Conservation (phyloP, 352 stramenopile genomes). For the Globisporangium iwayamae region DNA sequence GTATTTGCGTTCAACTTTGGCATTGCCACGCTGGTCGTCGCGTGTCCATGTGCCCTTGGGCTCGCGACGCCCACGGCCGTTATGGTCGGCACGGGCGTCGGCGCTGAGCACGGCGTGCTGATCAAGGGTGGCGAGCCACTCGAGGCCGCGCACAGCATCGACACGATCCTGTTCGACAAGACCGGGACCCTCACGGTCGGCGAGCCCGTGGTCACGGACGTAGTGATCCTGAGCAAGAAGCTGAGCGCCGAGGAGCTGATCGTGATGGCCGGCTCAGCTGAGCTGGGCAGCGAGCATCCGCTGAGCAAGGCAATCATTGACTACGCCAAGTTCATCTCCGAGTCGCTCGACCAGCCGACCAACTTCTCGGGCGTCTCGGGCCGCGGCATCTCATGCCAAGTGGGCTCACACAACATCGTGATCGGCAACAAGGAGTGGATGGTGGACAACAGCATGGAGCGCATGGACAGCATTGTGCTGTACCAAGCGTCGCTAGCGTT, state of each 20-base stretch:
- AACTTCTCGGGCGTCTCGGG: slow-evolving; percentile 88
- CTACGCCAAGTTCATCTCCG: slow-evolving; percentile 85
- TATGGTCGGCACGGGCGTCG: slow-evolving; percentile 98
- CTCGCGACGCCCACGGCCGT: slow-evolving; percentile 97
- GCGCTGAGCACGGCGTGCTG: slow-evolving; percentile 94
- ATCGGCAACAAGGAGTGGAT: slow-evolving; percentile 94
- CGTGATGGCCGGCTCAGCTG: slow-evolving; percentile 87
- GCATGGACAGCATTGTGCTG: slow-evolving; percentile 66
- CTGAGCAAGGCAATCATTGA: slow-evolving; percentile 92
- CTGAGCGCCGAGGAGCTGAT: slow-evolving; percentile 82
- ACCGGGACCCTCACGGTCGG: slow-evolving; percentile 97
- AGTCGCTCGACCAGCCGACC: slow-evolving; percentile 64
- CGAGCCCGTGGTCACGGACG: slow-evolving; percentile 83
- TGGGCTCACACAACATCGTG: slow-evolving; percentile 75
- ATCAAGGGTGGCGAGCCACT: slow-evolving; percentile 97
- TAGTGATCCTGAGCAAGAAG: slow-evolving; percentile 77
- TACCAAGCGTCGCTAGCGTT: slow-evolving; percentile 76
- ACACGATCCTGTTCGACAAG: slow-evolving; percentile 99
- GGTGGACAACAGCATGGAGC: slow-evolving; percentile 65
- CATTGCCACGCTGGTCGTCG: slow-evolving; percentile 97
- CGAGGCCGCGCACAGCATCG: slow-evolving; percentile 90
- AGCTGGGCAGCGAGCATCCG: slow-evolving; percentile 94
- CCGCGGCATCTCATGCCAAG: slow-evolving; percentile 73
- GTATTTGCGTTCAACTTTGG: slow-evolving; percentile 97
- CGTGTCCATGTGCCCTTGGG: slow-evolving; percentile 98